Evolutionary conservation across 305 asterid genomes (phyloP).

Genomic region (Solanum aculeatissimum): DNA sequence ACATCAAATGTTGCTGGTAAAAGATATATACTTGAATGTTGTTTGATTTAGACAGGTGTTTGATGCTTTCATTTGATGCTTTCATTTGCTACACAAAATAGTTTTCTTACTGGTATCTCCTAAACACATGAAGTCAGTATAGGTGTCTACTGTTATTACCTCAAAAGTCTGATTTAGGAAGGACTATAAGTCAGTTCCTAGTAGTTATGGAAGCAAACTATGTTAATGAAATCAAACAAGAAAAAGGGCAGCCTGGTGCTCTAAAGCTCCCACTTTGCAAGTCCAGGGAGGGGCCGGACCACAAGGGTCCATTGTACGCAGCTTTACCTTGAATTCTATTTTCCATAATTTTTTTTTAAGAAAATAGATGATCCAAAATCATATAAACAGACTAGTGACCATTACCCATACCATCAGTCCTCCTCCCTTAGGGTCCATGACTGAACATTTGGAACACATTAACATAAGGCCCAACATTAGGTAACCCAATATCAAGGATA

Average conservation of each 20-base stretch:
- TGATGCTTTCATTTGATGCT: background rate
- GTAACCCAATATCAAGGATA: background rate
- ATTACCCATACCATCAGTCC: background rate
- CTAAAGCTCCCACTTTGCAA: background rate
- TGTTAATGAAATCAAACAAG: background rate
- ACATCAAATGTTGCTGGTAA: background rate
- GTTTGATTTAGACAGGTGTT: background rate
- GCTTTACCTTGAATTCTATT: background rate
- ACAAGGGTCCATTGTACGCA: background rate
- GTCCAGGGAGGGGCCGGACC: background rate
- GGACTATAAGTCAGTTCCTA: background rate
- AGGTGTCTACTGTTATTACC: background rate
- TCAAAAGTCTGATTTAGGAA: background rate
- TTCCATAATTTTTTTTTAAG: background rate
- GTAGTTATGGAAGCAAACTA: background rate
- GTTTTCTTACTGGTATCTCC: background rate
- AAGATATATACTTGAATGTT: background rate
- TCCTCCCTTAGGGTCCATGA: background rate
- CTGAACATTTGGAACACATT: background rate
- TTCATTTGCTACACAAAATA: background rate
- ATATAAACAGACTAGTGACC: background rate
- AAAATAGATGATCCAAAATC: background rate
- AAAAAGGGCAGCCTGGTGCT: background rate
- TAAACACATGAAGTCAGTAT: background rate
- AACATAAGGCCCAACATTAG: background rate